Base-by-base conservation (phyloP, 139 green algal genomes). In the Chlamydomonas schloesseri region DNA sequence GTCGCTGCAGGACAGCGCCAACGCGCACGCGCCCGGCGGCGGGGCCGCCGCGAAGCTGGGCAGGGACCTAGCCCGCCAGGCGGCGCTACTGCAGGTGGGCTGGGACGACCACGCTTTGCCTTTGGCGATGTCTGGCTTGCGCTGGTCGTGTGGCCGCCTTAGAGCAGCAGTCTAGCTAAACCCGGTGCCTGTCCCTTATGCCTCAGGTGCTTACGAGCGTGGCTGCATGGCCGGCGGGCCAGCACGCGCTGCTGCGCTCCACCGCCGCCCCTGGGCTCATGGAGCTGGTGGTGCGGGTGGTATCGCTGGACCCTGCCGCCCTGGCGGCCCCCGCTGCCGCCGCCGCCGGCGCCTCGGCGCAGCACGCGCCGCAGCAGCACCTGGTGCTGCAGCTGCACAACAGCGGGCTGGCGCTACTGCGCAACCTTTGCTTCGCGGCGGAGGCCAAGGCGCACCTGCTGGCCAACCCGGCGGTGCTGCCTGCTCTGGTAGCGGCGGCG, bases 391-490 rank as follows among this genome's bases (percentile, higher is more conserved):
- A n/a, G 31, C 53, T 87, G 21, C 55, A 55, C 31, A 72, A 72
- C 53, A 33, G 60, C 1, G 86, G 68, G 10, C 81, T 95, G 69
- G 89, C 91, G 31, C 86, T 95, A 72, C 79, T 94, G 75, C 90
- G 91, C 62, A 95, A 95, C 75, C 73, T 95, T 75, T 88, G 84
- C 10, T 92, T 95, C n/a, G 50, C 79, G 23, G 17, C 81, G 0
- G 92, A 93, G 31, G 82, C 90, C 72, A 88, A 90, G 50, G 50
- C 88, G 58, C 92, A 93, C 67, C 78, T 91, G 77, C 76, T 95
- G 64, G 81, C 89, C 1, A 86, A 94, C 78, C 86, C 83, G 18
- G 46, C 64, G 29, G 42, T 90, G 76, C 88, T 95, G 81, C 88
- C 89, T n/a, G 70, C 87, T 58, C 88, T 95, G 81, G 71, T 94